phyloP scores from a whole-genome alignment of 768 basidiomycete species.

The Amanita exitialis region DNA sequence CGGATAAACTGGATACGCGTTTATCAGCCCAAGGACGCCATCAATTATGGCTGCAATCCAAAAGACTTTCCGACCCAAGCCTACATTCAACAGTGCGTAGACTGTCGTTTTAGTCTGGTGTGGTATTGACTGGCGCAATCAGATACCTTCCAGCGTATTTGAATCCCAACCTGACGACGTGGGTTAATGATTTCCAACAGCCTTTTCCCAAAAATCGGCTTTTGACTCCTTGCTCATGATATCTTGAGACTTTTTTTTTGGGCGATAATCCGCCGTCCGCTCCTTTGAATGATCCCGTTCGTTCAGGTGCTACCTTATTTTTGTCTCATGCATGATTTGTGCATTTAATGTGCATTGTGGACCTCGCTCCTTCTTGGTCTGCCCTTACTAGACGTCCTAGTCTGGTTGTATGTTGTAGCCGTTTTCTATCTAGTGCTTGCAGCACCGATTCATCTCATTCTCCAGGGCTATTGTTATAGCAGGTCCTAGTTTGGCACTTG shows the following conservation, averaged over 20 bases:
- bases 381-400: background rate
- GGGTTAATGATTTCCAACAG: slow-evolving; percentile 55
- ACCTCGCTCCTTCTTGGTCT: background rate
- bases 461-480: background rate
- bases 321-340: background rate
- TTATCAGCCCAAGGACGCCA: slow-evolving; percentile 62
- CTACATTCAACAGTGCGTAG: slow-evolving; percentile 65
- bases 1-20: slow-evolving; percentile 83
- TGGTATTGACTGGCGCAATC: slow-evolving; percentile 1
- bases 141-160: slow-evolving; percentile 64
- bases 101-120: background rate
- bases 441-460: background rate
- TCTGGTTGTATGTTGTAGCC: slow-evolving; percentile 2
- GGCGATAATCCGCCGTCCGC: background rate
- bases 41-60: slow-evolving; percentile 85
- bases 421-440: background rate
- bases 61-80: slow-evolving; percentile 63
- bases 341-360: slow-evolving; percentile 1
- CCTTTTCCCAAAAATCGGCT: slow-evolving; percentile 60
- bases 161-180: slow-evolving; percentile 74
- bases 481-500: background rate
- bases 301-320: background rate
- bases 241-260: background rate
- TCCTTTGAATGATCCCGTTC: slow-evolving; percentile 1
- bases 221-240: slow-evolving; percentile 43